A percentile compares a stretch with the other conserved stretches of the same genome.
phyloP scores from a whole-genome alignment of 208 protist species.

The Leishmania tarentolae region DNA sequence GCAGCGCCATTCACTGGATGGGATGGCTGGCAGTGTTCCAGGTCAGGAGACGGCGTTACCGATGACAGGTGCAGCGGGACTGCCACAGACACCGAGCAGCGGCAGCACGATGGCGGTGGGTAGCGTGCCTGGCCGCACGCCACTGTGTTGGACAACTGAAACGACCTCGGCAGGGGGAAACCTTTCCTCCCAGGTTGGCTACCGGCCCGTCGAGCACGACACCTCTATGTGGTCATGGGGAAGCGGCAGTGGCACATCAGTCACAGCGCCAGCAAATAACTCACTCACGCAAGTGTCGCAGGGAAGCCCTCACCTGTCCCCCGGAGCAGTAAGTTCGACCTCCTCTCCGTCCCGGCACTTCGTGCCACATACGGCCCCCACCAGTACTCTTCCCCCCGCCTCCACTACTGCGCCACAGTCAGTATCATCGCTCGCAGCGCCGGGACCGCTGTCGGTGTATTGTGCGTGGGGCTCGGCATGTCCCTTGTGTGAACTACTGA shows the following conservation, averaged over 20 bases:
- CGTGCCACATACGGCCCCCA: background rate
- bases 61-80: background rate
- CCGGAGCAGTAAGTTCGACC: background rate
- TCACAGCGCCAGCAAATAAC: background rate
- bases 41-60: slow-evolving; percentile 6
- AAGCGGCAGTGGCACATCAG: background rate
- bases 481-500: slow-evolving; percentile 69
- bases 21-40: background rate
- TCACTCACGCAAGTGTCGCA: background rate
- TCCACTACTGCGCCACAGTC: background rate
- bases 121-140: slow-evolving; percentile 6
- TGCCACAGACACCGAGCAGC: slow-evolving; percentile 18
- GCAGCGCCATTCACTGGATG: background rate
- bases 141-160: slow-evolving; percentile 18
- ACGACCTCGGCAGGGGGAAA: slow-evolving; percentile 7
- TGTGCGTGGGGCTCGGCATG: slow-evolving; percentile 83
- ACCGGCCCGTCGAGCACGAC: background rate
- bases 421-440: background rate
- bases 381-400: background rate
- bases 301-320: background rate
- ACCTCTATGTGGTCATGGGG: background rate
- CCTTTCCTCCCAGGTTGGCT: background rate
- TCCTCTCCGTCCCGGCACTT: slow-evolving; percentile 9
- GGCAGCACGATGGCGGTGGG: slow-evolving; percentile 2
- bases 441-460: slow-evolving; percentile 40